phyloP scores from a whole-genome alignment of 768 basidiomycete genomes.

The Erythrobasidium yunnanense region DNA sequence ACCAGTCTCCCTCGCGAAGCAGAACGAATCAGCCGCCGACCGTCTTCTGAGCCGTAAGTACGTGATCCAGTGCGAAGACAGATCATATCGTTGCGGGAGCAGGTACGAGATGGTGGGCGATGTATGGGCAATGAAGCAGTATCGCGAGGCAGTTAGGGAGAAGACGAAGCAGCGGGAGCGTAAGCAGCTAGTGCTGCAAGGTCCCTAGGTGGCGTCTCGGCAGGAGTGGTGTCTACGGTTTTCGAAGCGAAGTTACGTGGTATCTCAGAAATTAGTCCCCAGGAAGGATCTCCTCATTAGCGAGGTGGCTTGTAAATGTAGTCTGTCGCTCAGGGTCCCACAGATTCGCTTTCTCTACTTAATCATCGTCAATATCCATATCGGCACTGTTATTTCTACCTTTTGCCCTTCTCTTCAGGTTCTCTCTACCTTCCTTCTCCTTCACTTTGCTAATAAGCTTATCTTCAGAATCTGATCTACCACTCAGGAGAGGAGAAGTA shows the following conservation, averaged over 20 bases:
- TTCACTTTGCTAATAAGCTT: conserved; percentile 4
- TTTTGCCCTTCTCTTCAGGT: conserved; percentile 5
- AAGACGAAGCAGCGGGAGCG: too few species aligned
- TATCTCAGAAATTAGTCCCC: too few species aligned
- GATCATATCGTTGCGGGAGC: not conserved
- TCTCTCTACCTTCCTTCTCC: conserved; percentile 1
- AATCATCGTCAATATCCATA: not conserved
- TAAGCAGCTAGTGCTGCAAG: too few species aligned
- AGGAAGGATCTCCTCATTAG: too few species aligned
- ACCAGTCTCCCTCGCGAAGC: not conserved
- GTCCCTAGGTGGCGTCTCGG: too few species aligned
- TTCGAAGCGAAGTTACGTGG: too few species aligned
- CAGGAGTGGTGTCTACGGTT: too few species aligned
- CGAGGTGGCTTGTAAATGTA: too few species aligned
- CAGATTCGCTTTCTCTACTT: not conserved
- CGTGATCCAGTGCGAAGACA: not conserved
- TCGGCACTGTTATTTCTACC: not conserved
- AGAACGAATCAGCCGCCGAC: not conserved
- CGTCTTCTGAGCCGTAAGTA: conserved; percentile 8
- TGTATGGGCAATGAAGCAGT: conserved; percentile 7
- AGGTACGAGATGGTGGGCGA: conserved; percentile 14
- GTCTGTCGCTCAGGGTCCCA: not conserved
- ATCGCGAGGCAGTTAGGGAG: too few species aligned
- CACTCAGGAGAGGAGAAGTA: too few species aligned
- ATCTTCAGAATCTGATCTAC: not conserved